Base-by-base conservation (phyloP, 805 yeast genomes). In the Candida broadrunensis region DNA sequence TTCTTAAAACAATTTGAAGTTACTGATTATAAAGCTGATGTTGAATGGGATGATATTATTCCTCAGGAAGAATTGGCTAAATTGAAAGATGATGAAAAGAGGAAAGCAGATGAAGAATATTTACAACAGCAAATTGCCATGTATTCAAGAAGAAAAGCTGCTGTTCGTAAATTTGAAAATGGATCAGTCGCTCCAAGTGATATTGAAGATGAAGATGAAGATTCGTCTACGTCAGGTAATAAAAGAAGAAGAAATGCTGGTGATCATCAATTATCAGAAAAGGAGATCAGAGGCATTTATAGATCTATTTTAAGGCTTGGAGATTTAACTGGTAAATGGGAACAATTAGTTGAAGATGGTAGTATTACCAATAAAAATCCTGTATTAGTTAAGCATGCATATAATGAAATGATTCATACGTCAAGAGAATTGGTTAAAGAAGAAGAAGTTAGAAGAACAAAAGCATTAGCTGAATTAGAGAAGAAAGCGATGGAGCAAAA, bases 11-110 rank as follows among this genome's bases (percentile, higher is more conserved):
- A 93, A 65, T 93, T 93, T 61, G 99, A 93, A 65, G 99, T 93
- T 39, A 93, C 99, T 0, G 99, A 93, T 60, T 95, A 90, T 63
- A 93, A 93, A 68, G 98, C 99, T 1, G 97, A 91, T 61, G 89
- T 91, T 46, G 95, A 89, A 48, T 93, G 99, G 99, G 98, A 93
- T 67, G 99, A 93, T 62, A 93, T 93, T 52, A 93, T 93, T 54
- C 99, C 99, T 0, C 90, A 88, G 49, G 96, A 87, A 34, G 99
- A 93, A 61, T 72, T 95, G 48, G 76, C 81, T 45, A 88, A 85
- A 59, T 73, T 93, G 52, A 93, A 93, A 60, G 96, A 86, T 48
- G 96, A 89, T 41, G 99, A 93, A 59, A 83, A 85, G 72, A 84
- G 81, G 59, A 77, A 85, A 38, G 77, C 83, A 34, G 97, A 93